Evolutionary conservation across 768 basidiomycete species (phyloP), one percentile per base, ranked within the genome.

Genomic region (Lentinula aciculospora): DNA sequence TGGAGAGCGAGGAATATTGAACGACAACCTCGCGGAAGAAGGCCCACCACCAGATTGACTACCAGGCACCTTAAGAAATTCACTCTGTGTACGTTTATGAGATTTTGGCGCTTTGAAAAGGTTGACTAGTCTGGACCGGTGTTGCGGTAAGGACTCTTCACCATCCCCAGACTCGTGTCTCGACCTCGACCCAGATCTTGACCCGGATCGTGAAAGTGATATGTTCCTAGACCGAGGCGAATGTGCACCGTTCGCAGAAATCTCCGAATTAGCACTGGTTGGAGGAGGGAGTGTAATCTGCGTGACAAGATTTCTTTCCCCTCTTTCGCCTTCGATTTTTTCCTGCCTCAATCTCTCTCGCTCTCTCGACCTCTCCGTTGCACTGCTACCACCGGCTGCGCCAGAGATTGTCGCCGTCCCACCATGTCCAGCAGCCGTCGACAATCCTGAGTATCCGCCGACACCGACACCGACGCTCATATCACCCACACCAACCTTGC

Each of bases 401-500:
- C 31, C 44, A 28, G 21, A 29, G 13, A 53, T 40, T 19, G 40
- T 23, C 39, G 42, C 23, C 31, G 42, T 44, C n/a, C 42, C 42
- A 44, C 21, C 21, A 12, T 44, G 42, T 3, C 42, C 19, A 34
- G 44, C 40, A 13, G 62, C 23, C 17, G 51, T 31, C 29, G 64
- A 58, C 25, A 55, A 53, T 23, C 62, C 45, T 51, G 60, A 42
- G 56, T 63, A 53, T 54, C 57, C 53, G 57, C 64, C 53, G n/a
- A 47, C 25, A 15, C 58, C 53, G 57, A 58, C 32, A 60, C 61
- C 62, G 17, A 60, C 60, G 19, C 71, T 69, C 28, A 78, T 73
- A 69, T 90, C 86, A 23, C 86, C 84, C n/a, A 81, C 88, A 0
- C 89, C 89, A 13, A 91, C 81, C 45, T 76, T 80, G 59, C 74